A percentile compares a stretch with the other conserved stretches of the same genome.
Conservation (phyloP, 495 filamentous ascomycete genomes). For the Parachaetomium inaequale region DNA sequence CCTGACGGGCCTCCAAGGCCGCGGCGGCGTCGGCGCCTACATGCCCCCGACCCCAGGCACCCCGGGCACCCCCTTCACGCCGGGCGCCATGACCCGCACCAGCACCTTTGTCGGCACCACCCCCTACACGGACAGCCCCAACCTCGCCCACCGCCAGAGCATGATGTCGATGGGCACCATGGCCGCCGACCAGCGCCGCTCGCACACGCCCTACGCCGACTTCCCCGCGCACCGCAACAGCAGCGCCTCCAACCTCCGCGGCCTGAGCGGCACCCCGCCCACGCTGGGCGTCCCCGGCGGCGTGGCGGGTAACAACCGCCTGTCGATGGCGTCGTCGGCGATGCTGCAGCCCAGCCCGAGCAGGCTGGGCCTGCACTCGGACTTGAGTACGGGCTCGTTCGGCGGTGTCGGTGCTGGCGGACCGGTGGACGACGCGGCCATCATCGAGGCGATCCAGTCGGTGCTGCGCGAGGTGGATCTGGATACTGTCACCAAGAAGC, state of each 20-base stretch:
- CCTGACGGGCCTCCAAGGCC: slow-evolving; percentile 76
- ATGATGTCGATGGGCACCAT: slow-evolving; percentile 49
- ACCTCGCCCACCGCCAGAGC: slow-evolving; percentile 44
- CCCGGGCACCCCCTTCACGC: slow-evolving; percentile 57
- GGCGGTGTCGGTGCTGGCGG: slow-evolving; percentile 51
- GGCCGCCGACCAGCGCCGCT: slow-evolving; percentile 41
- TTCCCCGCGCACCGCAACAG: slow-evolving; percentile 30
- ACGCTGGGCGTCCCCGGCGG: slow-evolving; percentile 35
- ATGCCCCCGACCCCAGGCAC: slow-evolving; percentile 74
- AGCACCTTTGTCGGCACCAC: slow-evolving; percentile 36
- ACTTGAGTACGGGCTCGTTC: slow-evolving; percentile 59
- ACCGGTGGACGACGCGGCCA: slow-evolving; percentile 61
- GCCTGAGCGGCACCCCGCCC: slow-evolving; percentile 45
- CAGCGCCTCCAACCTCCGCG: slow-evolving; percentile 33
- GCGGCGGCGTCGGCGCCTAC: slow-evolving; percentile 54
- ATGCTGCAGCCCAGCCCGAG: slow-evolving; percentile 39
- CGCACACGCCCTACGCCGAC: slow-evolving; percentile 49
- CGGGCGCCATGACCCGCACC: slow-evolving; percentile 39
- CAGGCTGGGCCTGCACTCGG: slow-evolving; percentile 41
- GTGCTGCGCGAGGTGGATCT: slow-evolving; percentile 89
- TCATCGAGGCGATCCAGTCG: slow-evolving; percentile 75
- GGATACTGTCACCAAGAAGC: slow-evolving; percentile 96
- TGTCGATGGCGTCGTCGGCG: slow-evolving; percentile 41
- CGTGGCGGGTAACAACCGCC: slow-evolving; percentile 34
- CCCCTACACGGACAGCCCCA: slow-evolving; percentile 38